These are phyloP conservation scores for Albatrellus ellisii DNA, from an alignment of 768 basidiomycete genomes.

Conservation along the genomic window DNA sequence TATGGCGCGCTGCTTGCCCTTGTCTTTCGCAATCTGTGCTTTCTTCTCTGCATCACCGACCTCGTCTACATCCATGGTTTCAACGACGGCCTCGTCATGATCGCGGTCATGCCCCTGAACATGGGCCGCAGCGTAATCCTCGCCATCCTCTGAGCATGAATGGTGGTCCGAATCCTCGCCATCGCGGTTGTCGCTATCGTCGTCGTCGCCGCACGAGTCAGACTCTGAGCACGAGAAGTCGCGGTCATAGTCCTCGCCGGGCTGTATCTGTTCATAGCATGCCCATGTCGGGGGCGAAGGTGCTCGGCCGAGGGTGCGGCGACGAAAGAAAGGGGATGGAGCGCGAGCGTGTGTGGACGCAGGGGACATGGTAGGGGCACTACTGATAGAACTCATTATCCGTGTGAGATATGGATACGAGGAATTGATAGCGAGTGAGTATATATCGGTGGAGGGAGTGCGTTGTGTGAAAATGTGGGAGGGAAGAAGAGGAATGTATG, in stretches of 20 bases:
- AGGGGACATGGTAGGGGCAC: background rate
- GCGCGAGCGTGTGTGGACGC: conserved; percentile 9
- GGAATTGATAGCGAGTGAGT: conserved; percentile 11
- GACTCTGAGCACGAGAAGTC: conserved; percentile 28
- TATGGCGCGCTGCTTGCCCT: conserved; percentile 72
- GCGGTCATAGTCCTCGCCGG: conserved; percentile 43
- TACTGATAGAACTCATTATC: conserved; percentile 1
- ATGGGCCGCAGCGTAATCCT: conserved; percentile 33
- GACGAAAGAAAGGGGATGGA: conserved; percentile 38
- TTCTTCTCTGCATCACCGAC: conserved; percentile 26
- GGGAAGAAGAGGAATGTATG: background rate
- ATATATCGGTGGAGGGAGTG: background rate
- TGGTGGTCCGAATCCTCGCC: conserved; percentile 21
- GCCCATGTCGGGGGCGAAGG: conserved; percentile 82
- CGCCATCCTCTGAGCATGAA: conserved; percentile 66
- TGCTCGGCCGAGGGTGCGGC: conserved; percentile 66
- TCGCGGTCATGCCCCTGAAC: conserved; percentile 17
- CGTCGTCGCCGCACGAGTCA: conserved; percentile 32
- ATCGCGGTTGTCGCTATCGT: conserved; percentile 51
- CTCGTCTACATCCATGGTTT: conserved; percentile 41
- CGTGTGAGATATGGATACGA: conserved; percentile 9
- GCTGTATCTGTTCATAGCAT: conserved; percentile 77
- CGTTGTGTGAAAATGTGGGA: background rate
- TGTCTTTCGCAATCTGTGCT: conserved; percentile 37
- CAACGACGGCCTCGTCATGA: conserved; percentile 17